Evolutionary conservation across 768 basidiomycete species (phyloP), one percentile per base, ranked within the genome.

Genomic region (Aureoboletus auriporus): DNA sequence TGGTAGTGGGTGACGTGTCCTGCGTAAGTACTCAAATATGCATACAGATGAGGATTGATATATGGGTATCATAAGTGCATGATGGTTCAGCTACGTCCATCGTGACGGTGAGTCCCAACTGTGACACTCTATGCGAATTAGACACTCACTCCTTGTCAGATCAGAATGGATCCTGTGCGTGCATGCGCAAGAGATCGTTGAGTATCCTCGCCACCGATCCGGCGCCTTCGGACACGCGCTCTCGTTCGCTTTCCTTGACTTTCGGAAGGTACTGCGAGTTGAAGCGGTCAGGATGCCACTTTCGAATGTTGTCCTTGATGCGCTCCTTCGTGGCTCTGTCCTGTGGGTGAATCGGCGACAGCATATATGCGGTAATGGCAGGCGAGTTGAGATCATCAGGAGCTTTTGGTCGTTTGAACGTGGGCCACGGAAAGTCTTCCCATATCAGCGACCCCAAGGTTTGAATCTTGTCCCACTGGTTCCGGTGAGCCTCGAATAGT

Each of bases 201-300:
- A 91, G 73, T 62, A 72, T 77, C 54, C 88, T 73, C 42, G 80
- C 83, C 44, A 92, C 89, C 27, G 69, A 67, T 26, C 86, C 87
- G 1, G 85, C 85, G n/a, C 83, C 89, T 49, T 78, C 76, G 66
- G 79, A 77, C 42, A 91, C 86, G 58, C 65, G 77, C 59, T 81
- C 86, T 62, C 73, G 75, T 51, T 89, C 85, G 31, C 63, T 72
- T 52, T 83, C 81, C 42, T 70, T 66, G 42, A 89, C 85, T 65
- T 82, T 82, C 10, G 75, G 69, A 60, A 90, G 63, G 45, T 79
- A 68, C 63, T 84, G 82, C 31, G 80, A 80, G 55, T 89, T 84
- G 59, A 91, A 90, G 30, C 85, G 80, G 67, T 91, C 89, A 5
- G 89, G 88, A 66, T 91, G 88, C 88, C 87, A 91, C 54, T 75